Percentiles rank a stretch among this genome's conserved stretches.
Evolutionary conservation across 1,284 basidiomycete genomes (phyloP).

Genomic region (Agaricales sp.): DNA sequence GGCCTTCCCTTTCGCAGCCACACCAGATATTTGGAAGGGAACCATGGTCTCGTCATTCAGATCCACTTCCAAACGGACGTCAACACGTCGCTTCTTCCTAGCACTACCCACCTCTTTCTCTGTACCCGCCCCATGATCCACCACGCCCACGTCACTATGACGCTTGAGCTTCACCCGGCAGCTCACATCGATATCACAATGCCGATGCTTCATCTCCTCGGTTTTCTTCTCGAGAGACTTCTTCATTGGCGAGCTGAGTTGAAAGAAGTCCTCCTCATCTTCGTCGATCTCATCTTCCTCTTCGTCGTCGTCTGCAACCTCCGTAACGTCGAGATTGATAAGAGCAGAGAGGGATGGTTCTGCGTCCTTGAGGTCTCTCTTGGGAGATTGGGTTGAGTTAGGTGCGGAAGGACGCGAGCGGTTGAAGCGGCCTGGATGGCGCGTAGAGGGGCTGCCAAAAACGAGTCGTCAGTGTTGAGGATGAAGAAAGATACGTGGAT

Average conservation of each 20-base stretch:
- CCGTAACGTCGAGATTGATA: too few species aligned
- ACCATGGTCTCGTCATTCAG: background rate
- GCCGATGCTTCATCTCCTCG: too few species aligned
- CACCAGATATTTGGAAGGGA: too few species aligned
- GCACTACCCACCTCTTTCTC: background rate
- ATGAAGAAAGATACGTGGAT: background rate
- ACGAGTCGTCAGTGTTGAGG: too few species aligned
- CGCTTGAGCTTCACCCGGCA: background rate
- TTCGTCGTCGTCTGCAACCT: background rate
- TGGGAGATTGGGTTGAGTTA: background rate
- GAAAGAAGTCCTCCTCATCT: background rate
- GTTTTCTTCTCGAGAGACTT: background rate
- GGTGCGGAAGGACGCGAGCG: background rate
- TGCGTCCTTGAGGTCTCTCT: background rate
- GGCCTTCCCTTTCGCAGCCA: conserved; percentile 1
- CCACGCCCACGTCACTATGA: background rate
- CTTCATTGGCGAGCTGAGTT: background rate
- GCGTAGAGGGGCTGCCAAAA: background rate
- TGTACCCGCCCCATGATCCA: too few species aligned
- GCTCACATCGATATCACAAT: too few species aligned
- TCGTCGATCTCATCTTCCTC: too few species aligned
- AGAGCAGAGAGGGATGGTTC: background rate
- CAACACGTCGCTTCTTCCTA: conserved; percentile 11
- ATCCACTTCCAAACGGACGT: conserved; percentile 3
- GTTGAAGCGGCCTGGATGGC: background rate